Base-by-base conservation (phyloP, 352 stramenopile species). In the Phytophthora litchii region DNA sequence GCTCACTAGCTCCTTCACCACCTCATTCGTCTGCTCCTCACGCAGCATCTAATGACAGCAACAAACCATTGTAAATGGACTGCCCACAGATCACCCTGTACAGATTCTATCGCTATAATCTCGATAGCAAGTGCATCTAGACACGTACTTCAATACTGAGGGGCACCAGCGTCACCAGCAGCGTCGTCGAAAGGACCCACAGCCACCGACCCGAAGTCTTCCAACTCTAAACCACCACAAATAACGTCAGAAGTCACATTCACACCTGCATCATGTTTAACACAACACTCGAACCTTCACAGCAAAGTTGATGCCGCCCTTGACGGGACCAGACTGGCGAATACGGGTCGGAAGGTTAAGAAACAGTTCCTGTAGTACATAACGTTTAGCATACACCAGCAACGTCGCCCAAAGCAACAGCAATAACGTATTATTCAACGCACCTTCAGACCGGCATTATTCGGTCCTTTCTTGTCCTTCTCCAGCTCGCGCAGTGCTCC, bases 1-100 rank as follows among this genome's bases (percentile, higher is more conserved):
- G 67, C 72, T 74, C 40, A 91, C 52, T 37, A 92, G 64, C 54
- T 92, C 83, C 72, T 91, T 92, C 36, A 90, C 83, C 36, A 90
- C 77, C 56, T 92, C 83, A 53, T 92, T 92, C 29, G 83, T 90
- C 67, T 92, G 83, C 60, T 92, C 83, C 64, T 92, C 83, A 53
- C 83, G 83, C 20, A 92, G 66, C 50, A 92, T 80, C 83, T 88
- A 42, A 38, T 5, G 23, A 63, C 20, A 17, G 1, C 16, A 54
- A 29, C 8, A 16, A 60, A 40, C 14, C 16, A 51, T 41, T 13
- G 51, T 61, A 19, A 61, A 19, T 27, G 9, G 8, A 51, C 17
- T 9, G 7, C 50, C 14, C 17, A 16, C 7, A 1, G 3, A 34
- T 46, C 3, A 14, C 23, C 35, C 31, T 34, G 14, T 43, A 14